phyloP scores from a whole-genome alignment of 169 alveolate genomes.

The Blepharisma undulans region DNA sequence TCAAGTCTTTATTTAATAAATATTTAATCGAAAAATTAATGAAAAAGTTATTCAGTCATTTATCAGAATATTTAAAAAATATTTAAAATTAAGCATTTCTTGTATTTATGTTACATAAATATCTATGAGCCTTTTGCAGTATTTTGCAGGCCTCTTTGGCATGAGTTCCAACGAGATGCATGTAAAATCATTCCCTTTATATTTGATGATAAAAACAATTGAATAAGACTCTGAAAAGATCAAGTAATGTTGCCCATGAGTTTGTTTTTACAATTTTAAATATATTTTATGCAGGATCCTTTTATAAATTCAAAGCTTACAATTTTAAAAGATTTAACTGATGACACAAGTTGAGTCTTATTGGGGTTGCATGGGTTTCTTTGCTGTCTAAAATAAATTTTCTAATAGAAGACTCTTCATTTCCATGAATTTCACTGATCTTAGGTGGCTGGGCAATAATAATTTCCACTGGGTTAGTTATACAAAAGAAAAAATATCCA shows the following conservation, averaged over 20 bases:
- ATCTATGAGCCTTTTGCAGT: neutral
- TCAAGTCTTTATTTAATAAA: no score
- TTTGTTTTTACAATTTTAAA: neutral
- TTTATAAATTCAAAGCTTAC: neutral
- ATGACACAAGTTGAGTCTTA: neutral
- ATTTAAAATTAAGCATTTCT: no score
- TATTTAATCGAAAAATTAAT: no score
- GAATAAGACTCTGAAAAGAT: neutral
- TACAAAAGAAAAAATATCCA: conserved; percentile 12
- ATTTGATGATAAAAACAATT: neutral
- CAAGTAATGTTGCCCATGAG: neutral
- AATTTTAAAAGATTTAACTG: neutral
- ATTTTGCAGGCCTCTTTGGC: neutral
- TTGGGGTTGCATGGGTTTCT: neutral
- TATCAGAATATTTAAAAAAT: no score
- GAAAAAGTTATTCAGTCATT: no score
- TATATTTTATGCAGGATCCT: neutral
- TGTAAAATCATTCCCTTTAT: neutral
- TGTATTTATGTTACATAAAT: no score
- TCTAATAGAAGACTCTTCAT: neutral
- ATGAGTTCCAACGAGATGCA: neutral
- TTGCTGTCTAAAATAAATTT: neutral
- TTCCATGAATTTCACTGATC: neutral
- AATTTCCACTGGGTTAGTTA: neutral
- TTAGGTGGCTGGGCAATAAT: neutral